phyloP scores from a whole-genome alignment of 2,329 filamentous ascomycete genomes.

The Fusarium virguliforme region DNA sequence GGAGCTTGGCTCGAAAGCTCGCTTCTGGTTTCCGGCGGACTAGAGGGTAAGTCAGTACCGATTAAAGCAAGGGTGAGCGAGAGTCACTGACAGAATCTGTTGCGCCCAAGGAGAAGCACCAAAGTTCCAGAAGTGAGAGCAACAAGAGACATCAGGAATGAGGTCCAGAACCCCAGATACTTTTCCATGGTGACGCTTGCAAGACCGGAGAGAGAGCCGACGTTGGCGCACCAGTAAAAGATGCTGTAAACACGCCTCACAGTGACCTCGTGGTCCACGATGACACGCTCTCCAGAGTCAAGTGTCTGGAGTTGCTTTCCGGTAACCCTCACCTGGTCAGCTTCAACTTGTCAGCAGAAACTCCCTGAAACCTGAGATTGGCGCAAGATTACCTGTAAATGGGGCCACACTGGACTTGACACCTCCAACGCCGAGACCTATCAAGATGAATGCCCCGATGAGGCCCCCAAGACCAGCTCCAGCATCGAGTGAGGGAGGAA shows the following conservation, averaged over 20 bases:
- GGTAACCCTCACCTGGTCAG: constrained; percentile 5
- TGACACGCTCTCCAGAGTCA: constrained; percentile 68
- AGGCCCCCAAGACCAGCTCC: constrained; percentile 6
- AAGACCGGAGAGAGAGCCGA: constrained; percentile 68
- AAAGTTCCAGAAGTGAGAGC: constrained; percentile 6
- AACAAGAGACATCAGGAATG: constrained; percentile 14
- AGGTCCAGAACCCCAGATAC: constrained; percentile 61
- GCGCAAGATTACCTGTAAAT: not conserved
- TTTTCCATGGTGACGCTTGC: constrained; percentile 69
- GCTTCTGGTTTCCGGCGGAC: constrained; percentile 12
- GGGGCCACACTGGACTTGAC: constrained; percentile 13
- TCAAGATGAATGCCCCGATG: constrained; percentile 4
- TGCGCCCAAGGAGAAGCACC: constrained; percentile 2
- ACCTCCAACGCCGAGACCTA: constrained; percentile 12
- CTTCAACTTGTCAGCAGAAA: not conserved
- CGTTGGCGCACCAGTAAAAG: constrained; percentile 71
- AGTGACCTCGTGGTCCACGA: constrained; percentile 78
- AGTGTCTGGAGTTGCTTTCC: constrained; percentile 5
- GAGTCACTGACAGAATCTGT: constrained; percentile 8
- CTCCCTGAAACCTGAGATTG: not conserved
- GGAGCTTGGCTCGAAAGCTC: constrained; percentile 13
- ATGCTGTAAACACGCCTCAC: constrained; percentile 78
- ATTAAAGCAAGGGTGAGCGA: not conserved
- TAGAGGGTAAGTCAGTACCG: not conserved
- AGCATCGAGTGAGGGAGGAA: constrained; percentile 1